phyloP scores from a whole-genome alignment of 73 alveolate genomes.

The Paramecium tetraurelia region DNA sequence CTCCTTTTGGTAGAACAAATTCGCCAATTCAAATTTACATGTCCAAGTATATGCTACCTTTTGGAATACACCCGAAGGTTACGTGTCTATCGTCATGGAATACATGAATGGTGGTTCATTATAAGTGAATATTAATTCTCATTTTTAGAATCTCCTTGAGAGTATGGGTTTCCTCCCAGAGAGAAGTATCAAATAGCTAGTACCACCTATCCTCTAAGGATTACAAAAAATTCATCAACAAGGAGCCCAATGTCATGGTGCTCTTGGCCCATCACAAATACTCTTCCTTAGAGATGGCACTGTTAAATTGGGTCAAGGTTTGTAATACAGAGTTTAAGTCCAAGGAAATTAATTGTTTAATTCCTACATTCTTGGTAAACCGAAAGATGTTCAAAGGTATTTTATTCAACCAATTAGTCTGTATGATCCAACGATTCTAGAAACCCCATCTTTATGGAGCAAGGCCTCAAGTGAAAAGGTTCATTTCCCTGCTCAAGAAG shows the following conservation, averaged over 20 bases:
- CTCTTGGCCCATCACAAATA: constrained; percentile 37
- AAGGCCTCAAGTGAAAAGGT: constrained; percentile 41
- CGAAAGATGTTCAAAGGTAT: constrained; percentile 34
- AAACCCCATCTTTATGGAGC: constrained; percentile 15
- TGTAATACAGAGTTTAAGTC: neutral
- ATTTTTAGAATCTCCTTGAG: neutral
- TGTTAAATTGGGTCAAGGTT: neutral
- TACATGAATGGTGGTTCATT: constrained; percentile 57
- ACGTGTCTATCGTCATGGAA: constrained; percentile 54
- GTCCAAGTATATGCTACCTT: constrained; percentile 43
- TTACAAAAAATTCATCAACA: constrained; percentile 1
- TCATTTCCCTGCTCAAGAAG: constrained; percentile 36
- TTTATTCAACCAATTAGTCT: neutral
- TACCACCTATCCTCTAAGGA: constrained; percentile 2
- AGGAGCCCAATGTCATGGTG: constrained; percentile 54
- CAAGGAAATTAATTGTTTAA: constrained; percentile 1
- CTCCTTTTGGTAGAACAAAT: constrained; percentile 64
- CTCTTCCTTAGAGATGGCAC: constrained; percentile 44
- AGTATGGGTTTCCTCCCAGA: constrained; percentile 51
- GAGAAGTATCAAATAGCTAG: constrained; percentile 20
- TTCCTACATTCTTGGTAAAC: constrained; percentile 22
- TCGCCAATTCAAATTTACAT: constrained; percentile 30
- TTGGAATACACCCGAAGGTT: constrained; percentile 62
- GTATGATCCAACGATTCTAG: constrained; percentile 46
- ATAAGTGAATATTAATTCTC: neutral